Base-by-base conservation (phyloP, 495 filamentous ascomycete species). In the Hypoxylon perforatum region DNA sequence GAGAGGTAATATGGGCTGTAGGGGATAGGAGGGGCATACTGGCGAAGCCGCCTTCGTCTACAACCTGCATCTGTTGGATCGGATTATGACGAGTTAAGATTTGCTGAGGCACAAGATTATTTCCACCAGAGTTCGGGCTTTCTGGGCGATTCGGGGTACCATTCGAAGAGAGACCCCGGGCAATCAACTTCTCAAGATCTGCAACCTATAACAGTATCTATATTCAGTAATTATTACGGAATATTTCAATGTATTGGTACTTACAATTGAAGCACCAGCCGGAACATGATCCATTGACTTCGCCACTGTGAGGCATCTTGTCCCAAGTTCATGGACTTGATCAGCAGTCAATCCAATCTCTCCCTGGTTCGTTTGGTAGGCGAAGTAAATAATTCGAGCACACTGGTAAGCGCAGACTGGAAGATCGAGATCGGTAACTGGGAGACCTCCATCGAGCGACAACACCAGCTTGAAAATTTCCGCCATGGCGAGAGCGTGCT, bases 331-430 rank as follows among this genome's bases (percentile, higher is more conserved):
- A 17, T 72, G 57, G 11, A 74, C 64, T 35, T 73, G 67, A 23
- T 68, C 73, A 3, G 73, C 46, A 25, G 66, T 64, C 25, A 77
- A 50, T 18, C 65, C 55, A 45, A 69, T 42, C 4, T 74, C 66
- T 14, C 23, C 36, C 19, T 63, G 60, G 48, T 66, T 69, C 10
- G 59, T 62, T 17, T 73, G 72, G 47, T 65, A 70, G 33, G 52
- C 61, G 17, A 69, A 73, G 47, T 67, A 75, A 7, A 84, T 60
- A 60, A 81, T 76, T 47, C 77, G 69, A 9, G 74, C 71, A 57
- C 81, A 84, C 58, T 84, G 82, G 41, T 81, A 80, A 0, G 79
- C 79, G 53, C 81, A 84, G 0, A 76, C 73, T n/a, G 80, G 72
- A 38, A 84, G 63, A 62, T 83, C 82, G 7, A 82, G 64, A 54